Evolutionary conservation across 2,329 filamentous ascomycete genomes (phyloP), one percentile per base, ranked within the genome.

Genomic region (Nothophaeocryptopus gaeumannii): DNA sequence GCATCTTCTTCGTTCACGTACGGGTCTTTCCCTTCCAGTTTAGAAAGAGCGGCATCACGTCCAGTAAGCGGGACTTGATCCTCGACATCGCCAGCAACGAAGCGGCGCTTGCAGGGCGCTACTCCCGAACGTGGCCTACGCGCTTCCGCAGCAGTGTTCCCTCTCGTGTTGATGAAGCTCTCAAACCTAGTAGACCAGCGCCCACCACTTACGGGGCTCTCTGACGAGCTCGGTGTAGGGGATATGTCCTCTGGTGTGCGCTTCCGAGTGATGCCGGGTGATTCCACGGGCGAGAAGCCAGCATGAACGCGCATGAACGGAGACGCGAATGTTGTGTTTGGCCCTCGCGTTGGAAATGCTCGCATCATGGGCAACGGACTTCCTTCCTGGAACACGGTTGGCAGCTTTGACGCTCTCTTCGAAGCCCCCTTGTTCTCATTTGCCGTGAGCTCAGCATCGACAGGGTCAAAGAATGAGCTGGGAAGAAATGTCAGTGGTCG

Each of bases 401-500:
- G 61, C 39, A 66, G 36, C 39, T 61, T 62, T 3, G 63, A 61
- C 2, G 44, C 36, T 11, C 60, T 50, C 8, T 62, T 46, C 20
- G 42, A 53, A 26, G 20, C 20, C 7, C 20, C 7, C 35, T 57
- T 59, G 37, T 59, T 60, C 43, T 66, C 65, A 35, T 49, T 56
- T 10, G 57, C 59, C 10, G 54, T 54, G 32, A 66, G 47, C n/a
- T 59, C 60, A 4, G 55, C 56, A 39, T 65, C 63, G 7, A 67
- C 53, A 2, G 60, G 55, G 41, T 67, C 63, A 29, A 56, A 49
- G 15, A 52, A 39, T 12, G 38, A 42, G 31, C 37, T 51, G 12
- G 20, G 39, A 13, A 45, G 39, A 11, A 35, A 43, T n/a, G 51
- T 42, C 40, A 39, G 33, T 8, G 40, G 31, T 7, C 30, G 46